phyloP scores from a whole-genome alignment of 495 filamentous ascomycete species.

The Pseudomonodictys pantanalensis region DNA sequence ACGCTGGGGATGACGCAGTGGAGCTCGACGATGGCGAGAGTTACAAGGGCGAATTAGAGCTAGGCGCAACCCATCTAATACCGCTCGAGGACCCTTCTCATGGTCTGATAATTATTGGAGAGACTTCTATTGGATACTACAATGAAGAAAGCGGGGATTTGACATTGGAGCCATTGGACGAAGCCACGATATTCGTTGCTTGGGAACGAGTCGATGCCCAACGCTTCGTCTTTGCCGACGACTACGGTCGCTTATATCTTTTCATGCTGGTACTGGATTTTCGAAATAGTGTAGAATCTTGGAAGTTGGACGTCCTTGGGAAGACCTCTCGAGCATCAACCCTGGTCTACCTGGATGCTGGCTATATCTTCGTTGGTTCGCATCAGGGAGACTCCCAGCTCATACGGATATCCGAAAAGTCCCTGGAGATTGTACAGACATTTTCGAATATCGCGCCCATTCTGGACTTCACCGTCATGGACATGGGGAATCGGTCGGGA shows the following conservation, averaged over 20 bases:
- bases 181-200: conserved; percentile 77
- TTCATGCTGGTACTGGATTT: conserved; percentile 68
- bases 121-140: conserved; percentile 79
- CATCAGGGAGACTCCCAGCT: conserved; percentile 91
- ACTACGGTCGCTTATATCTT: conserved; percentile 78
- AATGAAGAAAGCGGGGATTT: conserved; percentile 65
- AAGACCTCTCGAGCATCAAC: conserved; percentile 68
- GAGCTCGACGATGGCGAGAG: conserved; percentile 52
- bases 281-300: conserved; percentile 59
- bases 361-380: conserved; percentile 80
- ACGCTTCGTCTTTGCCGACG: conserved; percentile 82
- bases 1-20: conserved; percentile 44
- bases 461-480: conserved; percentile 90
- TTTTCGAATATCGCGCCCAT: conserved; percentile 86
- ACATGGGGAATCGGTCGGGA: conserved; percentile 78
- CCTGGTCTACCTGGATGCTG: conserved; percentile 74
- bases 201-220: conserved; percentile 82
- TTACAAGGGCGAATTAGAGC: conserved; percentile 61
- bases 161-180: conserved; percentile 58
- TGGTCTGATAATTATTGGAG: conserved; percentile 73
- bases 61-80: conserved; percentile 77
- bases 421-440: conserved; percentile 68
- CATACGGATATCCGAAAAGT: conserved; percentile 55
- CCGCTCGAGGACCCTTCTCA: conserved; percentile 65
- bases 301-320: conserved; percentile 66